These are phyloP conservation scores for Pezizomycotina sp. DNA, from an alignment of 2,329 filamentous ascomycete species.

Conservation along the genomic window DNA sequence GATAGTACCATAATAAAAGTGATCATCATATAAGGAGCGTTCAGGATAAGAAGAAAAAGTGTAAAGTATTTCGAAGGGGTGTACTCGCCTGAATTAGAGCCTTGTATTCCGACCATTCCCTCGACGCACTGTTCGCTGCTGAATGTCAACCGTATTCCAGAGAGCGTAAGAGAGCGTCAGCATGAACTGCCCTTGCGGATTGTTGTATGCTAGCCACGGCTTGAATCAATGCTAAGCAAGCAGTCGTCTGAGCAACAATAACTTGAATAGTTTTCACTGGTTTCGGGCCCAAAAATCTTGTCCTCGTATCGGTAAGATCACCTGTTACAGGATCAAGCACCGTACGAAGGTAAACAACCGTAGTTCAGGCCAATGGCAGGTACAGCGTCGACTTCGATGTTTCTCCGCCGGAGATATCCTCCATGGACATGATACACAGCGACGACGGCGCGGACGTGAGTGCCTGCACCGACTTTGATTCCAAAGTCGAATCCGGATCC, in stretches of 20 bases:
- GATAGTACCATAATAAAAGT: conserved; percentile 33
- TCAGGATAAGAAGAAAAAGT: conserved; percentile 19
- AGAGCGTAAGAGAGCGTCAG: conserved; percentile 74
- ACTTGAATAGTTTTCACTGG: conserved; percentile 81
- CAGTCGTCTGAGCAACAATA: conserved; percentile 67
- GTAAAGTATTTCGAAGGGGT: conserved; percentile 31
- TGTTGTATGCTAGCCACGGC: conserved; percentile 74
- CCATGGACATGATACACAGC: conserved; percentile 85
- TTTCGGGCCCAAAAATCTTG: conserved; percentile 84
- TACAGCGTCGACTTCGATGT: conserved; percentile 60
- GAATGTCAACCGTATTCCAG: conserved; percentile 96
- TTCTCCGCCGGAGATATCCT: conserved; percentile 66
- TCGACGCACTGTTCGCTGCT: conserved; percentile 86
- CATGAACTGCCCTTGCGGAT: conserved; percentile 50
- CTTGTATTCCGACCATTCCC: conserved; percentile 86
- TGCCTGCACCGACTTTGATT: conserved; percentile 88
- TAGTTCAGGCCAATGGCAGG: conserved; percentile 85
- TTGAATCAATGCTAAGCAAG: conserved; percentile 73
- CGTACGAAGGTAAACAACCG: conserved; percentile 85
- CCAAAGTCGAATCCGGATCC: conserved; percentile 74
- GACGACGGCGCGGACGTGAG: conserved; percentile 78
- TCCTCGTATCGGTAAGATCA: conserved; percentile 83
- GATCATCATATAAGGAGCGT: conserved; percentile 28
- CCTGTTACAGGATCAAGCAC: conserved; percentile 91
- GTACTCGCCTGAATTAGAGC: conserved; percentile 76